Percentiles rank a stretch among this genome's conserved stretches.
These are phyloP conservation scores for Pythium dissotocum DNA, from an alignment of 352 stramenopile species.

Conservation along the genomic window DNA sequence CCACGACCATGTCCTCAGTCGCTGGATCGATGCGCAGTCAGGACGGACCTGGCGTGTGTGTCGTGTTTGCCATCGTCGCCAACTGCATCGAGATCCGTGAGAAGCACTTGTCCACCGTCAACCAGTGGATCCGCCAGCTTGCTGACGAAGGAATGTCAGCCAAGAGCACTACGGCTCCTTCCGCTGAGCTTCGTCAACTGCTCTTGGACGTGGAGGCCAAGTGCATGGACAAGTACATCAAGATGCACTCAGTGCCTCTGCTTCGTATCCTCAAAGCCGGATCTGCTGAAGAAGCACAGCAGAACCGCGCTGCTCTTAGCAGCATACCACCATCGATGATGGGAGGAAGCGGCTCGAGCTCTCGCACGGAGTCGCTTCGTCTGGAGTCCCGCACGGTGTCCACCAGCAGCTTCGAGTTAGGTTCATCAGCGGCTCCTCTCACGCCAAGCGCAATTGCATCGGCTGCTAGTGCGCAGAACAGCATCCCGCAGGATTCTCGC, in stretches of 20 bases:
- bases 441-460: conserved; percentile 26
- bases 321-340: conserved; percentile 7
- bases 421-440: conserved; percentile 12
- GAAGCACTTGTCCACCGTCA: conserved; percentile 44
- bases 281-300: conserved; percentile 50
- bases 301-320: conserved; percentile 16
- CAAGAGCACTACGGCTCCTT: conserved; percentile 10
- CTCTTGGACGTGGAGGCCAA: conserved; percentile 52
- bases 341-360: conserved; percentile 31
- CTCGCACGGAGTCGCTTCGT: conserved; percentile 29
- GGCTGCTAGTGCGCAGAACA: conserved; percentile 20
- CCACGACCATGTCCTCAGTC: conserved; percentile 37
- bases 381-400: conserved; percentile 34
- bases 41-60: conserved; percentile 45
- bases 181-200: conserved; percentile 37
- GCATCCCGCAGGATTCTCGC: conserved; percentile 51
- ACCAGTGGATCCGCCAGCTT: conserved; percentile 49
- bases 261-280: conserved; percentile 48
- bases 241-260: conserved; percentile 50
- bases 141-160: conserved; percentile 26
- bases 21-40: conserved; percentile 23
- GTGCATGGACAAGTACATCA: conserved; percentile 63
- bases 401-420: conserved; percentile 28
- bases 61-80: conserved; percentile 67
- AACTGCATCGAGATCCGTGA: conserved; percentile 76